Evolutionary conservation across 805 yeast genomes (phyloP).

Genomic region (Schwanniomyces polymorphus): DNA sequence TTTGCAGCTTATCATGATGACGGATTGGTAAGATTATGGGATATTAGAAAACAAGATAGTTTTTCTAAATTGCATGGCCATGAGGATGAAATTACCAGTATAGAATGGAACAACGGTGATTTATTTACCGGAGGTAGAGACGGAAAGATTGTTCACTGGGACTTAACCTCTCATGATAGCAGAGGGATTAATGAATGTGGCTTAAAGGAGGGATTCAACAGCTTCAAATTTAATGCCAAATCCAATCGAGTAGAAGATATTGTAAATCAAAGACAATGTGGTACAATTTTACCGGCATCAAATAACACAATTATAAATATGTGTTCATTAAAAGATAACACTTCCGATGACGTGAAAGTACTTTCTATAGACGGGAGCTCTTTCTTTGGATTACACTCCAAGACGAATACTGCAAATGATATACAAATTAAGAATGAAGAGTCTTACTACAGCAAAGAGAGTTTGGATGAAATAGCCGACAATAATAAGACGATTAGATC

Average conservation of each 20-base stretch:
- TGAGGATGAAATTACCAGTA: conserved; percentile 48
- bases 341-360: conserved; percentile 35
- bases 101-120: conserved; percentile 61
- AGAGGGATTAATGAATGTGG: conserved; percentile 33
- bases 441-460: conserved; percentile 30
- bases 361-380: conserved; percentile 55
- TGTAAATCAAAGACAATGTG: conserved; percentile 52
- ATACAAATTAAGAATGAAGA: conserved; percentile 18
- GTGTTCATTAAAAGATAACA: conserved; percentile 28
- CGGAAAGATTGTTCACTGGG: conserved; percentile 72
- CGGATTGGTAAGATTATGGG: conserved; percentile 69
- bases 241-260: conserved; percentile 30
- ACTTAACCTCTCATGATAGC: conserved; percentile 34
- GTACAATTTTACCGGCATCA: conserved; percentile 62
- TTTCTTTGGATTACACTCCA: conserved; percentile 56
- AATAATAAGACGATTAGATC: not conserved
- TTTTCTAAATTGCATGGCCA: conserved; percentile 58
- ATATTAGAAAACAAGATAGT: conserved; percentile 61
- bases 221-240: conserved; percentile 36
- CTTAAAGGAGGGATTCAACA: conserved; percentile 45
- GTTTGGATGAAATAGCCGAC: conserved; percentile 20
- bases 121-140: conserved; percentile 62
- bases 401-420: conserved; percentile 31
- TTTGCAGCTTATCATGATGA: conserved; percentile 66
- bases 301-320: conserved; percentile 49